Percentiles rank a stretch among this genome's conserved stretches.
These are phyloP conservation scores for Epichloe coenophiala DNA, from an alignment of 2,329 filamentous ascomycete species.

Conservation along the genomic window DNA sequence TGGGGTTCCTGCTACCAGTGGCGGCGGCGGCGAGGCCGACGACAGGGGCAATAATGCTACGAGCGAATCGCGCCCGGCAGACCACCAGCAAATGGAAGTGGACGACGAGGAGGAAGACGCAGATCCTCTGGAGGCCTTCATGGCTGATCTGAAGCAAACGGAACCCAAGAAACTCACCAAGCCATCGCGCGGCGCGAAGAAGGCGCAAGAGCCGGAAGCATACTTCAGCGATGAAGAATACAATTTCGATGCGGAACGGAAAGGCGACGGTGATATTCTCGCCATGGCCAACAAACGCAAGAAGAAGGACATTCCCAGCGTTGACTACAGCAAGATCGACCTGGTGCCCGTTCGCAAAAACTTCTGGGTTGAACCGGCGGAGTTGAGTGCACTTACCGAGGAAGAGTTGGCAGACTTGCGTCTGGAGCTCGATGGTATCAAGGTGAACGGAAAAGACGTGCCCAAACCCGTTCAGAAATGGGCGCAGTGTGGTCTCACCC, in stretches of 20 bases:
- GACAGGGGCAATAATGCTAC: constrained; percentile 3
- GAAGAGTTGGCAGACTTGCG: constrained; percentile 72
- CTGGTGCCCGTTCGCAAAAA: constrained; percentile 81
- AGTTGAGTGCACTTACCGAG: constrained; percentile 70
- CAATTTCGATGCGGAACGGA: constrained; percentile 35
- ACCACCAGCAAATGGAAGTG: constrained; percentile 45
- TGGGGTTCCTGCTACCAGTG: constrained; percentile 9
- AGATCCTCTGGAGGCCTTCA: constrained; percentile 94
- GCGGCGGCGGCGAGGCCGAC: constrained; percentile 6
- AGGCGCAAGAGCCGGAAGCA: constrained; percentile 59
- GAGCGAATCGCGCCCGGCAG: constrained; percentile 1
- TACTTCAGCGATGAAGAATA: constrained; percentile 82
- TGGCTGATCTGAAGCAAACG: constrained; percentile 55
- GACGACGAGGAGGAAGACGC: constrained; percentile 54
- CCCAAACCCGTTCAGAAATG: constrained; percentile 93
- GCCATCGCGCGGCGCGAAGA: constrained; percentile 27
- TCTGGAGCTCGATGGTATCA: constrained; percentile 86
- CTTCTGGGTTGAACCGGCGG: constrained; percentile 85
- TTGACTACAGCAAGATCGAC: constrained; percentile 78
- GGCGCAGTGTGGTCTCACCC: constrained; percentile 85
- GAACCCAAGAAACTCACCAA: constrained; percentile 29
- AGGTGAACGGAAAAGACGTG: constrained; percentile 75
- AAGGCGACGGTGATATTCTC: constrained; percentile 33
- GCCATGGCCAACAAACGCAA: constrained; percentile 55
- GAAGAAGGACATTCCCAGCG: constrained; percentile 85